Evolutionary conservation across 1,284 basidiomycete genomes (phyloP).

Genomic region (Sutorius eximius): DNA sequence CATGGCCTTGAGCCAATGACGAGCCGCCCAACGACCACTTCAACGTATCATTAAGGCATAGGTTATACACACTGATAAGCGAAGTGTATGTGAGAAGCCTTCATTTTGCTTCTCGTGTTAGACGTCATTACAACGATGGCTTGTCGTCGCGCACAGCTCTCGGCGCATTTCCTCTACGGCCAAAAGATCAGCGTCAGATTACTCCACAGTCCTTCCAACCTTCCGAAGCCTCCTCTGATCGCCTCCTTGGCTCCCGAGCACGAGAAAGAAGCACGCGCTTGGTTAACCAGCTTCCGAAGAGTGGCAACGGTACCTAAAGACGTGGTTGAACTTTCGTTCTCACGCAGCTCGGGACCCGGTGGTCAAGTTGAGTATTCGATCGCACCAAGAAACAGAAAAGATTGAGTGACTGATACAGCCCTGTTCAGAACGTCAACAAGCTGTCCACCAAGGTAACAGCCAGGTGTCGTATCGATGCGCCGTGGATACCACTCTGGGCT

Average conservation of each 20-base stretch:
- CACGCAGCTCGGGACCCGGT: constrained; percentile 76
- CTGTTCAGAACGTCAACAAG: constrained; percentile 78
- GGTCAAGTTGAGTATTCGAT: constrained; percentile 56
- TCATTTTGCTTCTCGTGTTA: no score
- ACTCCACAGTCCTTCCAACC: constrained; percentile 13
- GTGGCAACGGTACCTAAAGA: constrained; percentile 43
- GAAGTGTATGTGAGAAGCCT: background rate
- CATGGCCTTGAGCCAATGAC: background rate
- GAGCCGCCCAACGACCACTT: background rate
- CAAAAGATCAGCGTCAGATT: constrained; percentile 6
- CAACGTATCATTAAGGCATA: no score
- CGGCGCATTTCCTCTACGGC: background rate
- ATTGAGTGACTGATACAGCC: background rate
- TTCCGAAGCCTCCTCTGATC: constrained; percentile 24
- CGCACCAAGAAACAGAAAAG: background rate
- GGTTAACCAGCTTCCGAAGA: constrained; percentile 50
- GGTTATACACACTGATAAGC: no score
- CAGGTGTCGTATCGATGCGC: constrained; percentile 52
- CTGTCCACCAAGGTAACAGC: constrained; percentile 75
- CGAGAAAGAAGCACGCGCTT: constrained; percentile 44
- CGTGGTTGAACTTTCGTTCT: constrained; percentile 60
- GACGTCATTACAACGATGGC: background rate
- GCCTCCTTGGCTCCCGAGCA: constrained; percentile 13
- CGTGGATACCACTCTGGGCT: constrained; percentile 74
- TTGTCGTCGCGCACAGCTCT: constrained; percentile 3